Base-by-base conservation (phyloP, 2,329 filamentous ascomycete genomes). In the Xylaria sp. region DNA sequence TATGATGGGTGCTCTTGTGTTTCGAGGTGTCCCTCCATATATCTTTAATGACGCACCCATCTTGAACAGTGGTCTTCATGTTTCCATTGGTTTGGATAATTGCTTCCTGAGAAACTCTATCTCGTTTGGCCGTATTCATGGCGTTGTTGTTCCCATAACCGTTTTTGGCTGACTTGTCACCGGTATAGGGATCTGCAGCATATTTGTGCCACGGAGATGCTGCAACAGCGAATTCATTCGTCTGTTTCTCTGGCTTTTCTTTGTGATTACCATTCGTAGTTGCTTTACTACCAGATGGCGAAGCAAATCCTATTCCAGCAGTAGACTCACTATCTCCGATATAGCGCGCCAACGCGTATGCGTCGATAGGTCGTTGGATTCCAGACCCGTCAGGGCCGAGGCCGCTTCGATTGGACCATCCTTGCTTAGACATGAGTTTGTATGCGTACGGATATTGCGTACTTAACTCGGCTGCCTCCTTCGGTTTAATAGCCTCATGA, bases 351-450 rank as follows among this genome's bases (percentile, higher is more conserved):
- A 59, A 10, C 1, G 13, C 20, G 34, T 56, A 1, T 28, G 53
- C 46, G 39, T 68, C 63, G 23, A 68, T 61, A 15, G 66, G 66
- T 23, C 45, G 23, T 41, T 32, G 66, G 10, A 68, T 68, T 48
- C 66, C 66, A 23, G 45, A 57, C 12, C 63, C 63, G 32, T 68
- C 36, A 36, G 58, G 58, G n/a, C 66, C 66, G 15, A 68, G 66
- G n/a, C 66, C 66, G 9, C n/a, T 48, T 32, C 25, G 13, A 23
- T 15, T 18, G 5, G 36, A 41, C 63, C 63, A 68, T 23, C 66
- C 66, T 55, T 68, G 66, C 4, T 43, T n/a, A 1, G 36, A 25
- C 63, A 68, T 58, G 15, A 68, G 15, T n/a, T 45, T 53, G 13
- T 63, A 56, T 32, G 53, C 66, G 4, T 66, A 68, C 32, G 66